Conservation (phyloP, 805 yeast genomes). For the Metschnikowia picachoensis region DNA sequence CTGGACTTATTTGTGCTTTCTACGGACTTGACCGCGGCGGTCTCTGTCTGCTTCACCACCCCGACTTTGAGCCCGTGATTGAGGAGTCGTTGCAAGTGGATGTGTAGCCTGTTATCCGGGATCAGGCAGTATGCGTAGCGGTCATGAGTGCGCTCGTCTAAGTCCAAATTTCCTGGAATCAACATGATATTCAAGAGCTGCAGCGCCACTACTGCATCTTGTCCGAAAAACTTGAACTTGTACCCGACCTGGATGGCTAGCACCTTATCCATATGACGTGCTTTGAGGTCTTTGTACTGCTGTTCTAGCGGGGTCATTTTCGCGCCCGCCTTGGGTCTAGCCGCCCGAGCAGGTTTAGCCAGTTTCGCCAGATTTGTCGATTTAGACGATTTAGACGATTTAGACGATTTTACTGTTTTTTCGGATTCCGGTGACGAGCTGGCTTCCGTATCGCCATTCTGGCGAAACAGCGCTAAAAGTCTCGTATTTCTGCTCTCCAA, state of each 20-base stretch:
- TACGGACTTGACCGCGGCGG: conserved; percentile 65
- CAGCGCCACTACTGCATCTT: conserved; percentile 74
- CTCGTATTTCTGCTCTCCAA: no score
- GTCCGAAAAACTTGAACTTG: conserved; percentile 81
- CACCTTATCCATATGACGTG: conserved; percentile 57
- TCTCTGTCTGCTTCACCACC: conserved; percentile 79
- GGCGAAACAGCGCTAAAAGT: no score
- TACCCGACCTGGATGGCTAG: conserved; percentile 88
- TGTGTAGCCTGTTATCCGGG: conserved; percentile 71
- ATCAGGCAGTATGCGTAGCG: conserved; percentile 79
- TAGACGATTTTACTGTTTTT: no score
- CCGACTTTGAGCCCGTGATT: conserved; percentile 78
- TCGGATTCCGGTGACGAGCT: no score
- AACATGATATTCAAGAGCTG: conserved; percentile 64
- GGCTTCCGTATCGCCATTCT: no score
- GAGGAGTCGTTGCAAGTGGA: conserved; percentile 71
- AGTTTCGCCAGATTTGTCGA: neutral
- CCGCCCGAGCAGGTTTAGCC: neutral
- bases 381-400: no score
- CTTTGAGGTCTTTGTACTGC: conserved; percentile 68
- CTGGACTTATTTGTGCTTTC: conserved; percentile 44
- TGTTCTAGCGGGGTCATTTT: conserved; percentile 67
- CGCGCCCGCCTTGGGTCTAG: neutral
- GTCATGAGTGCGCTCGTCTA: conserved; percentile 50
- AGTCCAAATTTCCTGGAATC: conserved; percentile 60